phyloP scores from a whole-genome alignment of 371 early-diverging fungal species.

The Massospora cicadina region DNA sequence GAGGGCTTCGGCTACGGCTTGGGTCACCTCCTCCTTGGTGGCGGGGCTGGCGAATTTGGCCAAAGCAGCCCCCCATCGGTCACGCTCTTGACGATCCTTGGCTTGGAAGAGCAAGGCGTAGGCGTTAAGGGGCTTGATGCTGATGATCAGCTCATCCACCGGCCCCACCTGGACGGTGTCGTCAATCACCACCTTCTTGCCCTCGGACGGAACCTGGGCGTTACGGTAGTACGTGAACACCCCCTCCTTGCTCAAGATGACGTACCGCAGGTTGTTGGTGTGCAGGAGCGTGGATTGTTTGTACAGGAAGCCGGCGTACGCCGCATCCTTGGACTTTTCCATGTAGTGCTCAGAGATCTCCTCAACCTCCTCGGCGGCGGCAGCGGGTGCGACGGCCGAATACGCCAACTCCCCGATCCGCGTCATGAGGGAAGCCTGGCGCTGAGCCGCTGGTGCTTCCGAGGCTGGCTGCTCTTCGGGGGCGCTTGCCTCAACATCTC shows the following conservation, averaged over 20 bases:
- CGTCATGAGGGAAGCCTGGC: not conserved
- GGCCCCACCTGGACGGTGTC: not conserved
- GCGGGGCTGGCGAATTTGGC: conserved; percentile 2
- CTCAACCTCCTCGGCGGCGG: conserved; percentile 9
- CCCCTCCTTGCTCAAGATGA: conserved; percentile 9
- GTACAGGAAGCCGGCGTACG: not conserved
- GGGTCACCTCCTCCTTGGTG: not conserved
- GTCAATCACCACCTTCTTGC: conserved; percentile 9
- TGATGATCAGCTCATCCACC: not conserved
- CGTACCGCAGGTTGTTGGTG: conserved; percentile 1
- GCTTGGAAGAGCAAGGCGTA: conserved; percentile 4
- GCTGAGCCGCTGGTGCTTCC: not conserved
- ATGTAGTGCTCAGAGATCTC: conserved; percentile 4
- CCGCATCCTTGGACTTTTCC: conserved; percentile 3
- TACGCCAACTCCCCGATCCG: conserved; percentile 5
- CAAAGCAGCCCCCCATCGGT: conserved; percentile 6
- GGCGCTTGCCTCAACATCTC: not conserved
- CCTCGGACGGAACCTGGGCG: conserved; percentile 2
- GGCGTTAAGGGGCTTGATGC: not conserved
- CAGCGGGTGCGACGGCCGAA: conserved; percentile 3
- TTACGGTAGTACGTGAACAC: conserved; percentile 6
- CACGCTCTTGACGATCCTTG: conserved; percentile 5
- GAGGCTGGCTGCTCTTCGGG: conserved; percentile 6
- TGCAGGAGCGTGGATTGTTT: conserved; percentile 5
- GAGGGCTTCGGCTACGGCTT: conserved; percentile 2